Evolutionary conservation across 106 monocot genomes (phyloP), one percentile per base, ranked within the genome.

Genomic region (Agapanthus africanus): DNA sequence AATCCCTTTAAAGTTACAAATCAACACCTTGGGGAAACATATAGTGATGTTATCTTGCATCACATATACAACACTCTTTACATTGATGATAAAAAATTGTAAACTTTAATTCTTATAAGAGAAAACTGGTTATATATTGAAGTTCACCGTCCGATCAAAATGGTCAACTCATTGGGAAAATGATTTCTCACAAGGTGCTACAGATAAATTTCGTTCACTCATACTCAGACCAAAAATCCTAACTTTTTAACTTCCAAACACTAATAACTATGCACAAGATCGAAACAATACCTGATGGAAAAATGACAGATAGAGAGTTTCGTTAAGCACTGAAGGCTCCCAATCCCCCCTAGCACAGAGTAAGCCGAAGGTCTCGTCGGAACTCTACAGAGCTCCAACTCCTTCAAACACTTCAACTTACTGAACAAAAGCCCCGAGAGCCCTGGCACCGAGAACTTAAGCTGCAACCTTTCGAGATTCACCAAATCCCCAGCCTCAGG

Each of bases 301-400:
- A 95, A 91, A 72, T 95, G 81, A 41, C 86, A 80, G 28, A 91
- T 73, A 16, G 86, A 79, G 16, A 97, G 86, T 72, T 84, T 97
- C 9, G 68, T 88, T 23, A 95, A 83, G 68, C 81, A 83, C 71
- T 74, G 81, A 2, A 95, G 67, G 7, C 68, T 66, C 22, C 69
- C 31, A 38, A 84, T 80, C 63, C 83, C 85, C 19, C 75, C 73
- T 42, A 83, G 54, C 22, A 81, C 33, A 0, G 85, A 81, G 59
- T 81, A 71, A 11, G 73, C 78, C 23, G 74, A 66, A 14, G 78
- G 79, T 69, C 84, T 83, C 6, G 67, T 65, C 14, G 88, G 86
- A 28, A 77, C 83, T 68, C 71, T 85, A 38, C 59, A 82, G 2
- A 91, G 69, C 81, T 91, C 85, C 60, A 88, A 63, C 40, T 84